Conservation (phyloP, 2,329 filamentous ascomycete genomes). For the Sporothrix dimorphospora region DNA sequence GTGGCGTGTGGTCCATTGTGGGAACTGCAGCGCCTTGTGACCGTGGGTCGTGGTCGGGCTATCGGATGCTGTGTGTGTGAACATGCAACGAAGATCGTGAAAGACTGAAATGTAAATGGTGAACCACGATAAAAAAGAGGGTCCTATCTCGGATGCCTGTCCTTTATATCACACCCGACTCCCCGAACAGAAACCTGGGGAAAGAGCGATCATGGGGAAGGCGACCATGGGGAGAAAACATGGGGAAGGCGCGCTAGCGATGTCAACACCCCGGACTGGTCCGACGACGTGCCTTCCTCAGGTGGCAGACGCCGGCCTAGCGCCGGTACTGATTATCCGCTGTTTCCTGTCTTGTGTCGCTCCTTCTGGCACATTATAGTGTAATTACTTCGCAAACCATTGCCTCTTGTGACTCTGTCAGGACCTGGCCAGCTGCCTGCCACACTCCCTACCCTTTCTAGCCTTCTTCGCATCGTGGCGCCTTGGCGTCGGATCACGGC, state of each 20-base stretch:
- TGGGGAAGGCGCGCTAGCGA: slow-evolving; percentile 12
- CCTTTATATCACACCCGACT: neutral
- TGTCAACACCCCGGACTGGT: neutral
- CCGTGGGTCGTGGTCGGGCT: neutral
- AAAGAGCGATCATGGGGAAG: slow-evolving; percentile 6
- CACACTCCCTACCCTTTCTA: too few relatives aligned
- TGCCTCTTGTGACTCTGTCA: too few relatives aligned
- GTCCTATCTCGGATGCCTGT: neutral
- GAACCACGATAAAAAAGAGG: neutral
- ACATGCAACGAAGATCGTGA: too few relatives aligned
- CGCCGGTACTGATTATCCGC: slow-evolving; percentile 15
- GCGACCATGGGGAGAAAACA: neutral
- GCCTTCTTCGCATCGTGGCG: neutral
- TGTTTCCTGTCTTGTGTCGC: neutral
- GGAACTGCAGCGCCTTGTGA: neutral
- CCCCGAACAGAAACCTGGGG: neutral
- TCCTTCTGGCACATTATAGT: too few relatives aligned
- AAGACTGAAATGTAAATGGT: neutral
- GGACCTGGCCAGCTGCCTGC: too few relatives aligned
- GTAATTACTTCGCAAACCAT: too few relatives aligned
- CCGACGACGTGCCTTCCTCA: neutral
- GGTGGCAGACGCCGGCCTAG: neutral
- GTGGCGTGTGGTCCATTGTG: neutral
- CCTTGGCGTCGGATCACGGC: slow-evolving; percentile 17
- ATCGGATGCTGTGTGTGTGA: neutral